Evolutionary conservation across 352 stramenopile genomes (phyloP).

Genomic region (Phytophthora gonapodyides): DNA sequence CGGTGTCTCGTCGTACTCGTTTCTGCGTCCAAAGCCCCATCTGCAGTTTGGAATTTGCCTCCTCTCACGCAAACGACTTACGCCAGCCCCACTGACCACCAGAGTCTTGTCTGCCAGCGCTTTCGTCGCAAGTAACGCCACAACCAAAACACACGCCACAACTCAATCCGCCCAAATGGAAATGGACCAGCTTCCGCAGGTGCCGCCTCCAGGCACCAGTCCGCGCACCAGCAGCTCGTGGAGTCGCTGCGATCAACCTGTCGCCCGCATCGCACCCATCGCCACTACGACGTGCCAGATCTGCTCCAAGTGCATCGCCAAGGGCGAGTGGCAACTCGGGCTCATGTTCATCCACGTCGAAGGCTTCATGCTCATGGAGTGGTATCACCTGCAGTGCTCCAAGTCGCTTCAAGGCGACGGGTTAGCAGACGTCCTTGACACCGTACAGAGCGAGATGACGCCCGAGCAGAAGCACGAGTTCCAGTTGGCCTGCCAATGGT

Average conservation of each 20-base stretch:
- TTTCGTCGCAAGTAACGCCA: constrained; percentile 8
- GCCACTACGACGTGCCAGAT: constrained; percentile 81
- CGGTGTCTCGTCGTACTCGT: constrained; percentile 16
- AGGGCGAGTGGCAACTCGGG: constrained; percentile 74
- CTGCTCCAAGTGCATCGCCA: constrained; percentile 58
- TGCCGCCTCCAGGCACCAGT: constrained; percentile 32
- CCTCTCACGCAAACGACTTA: constrained; percentile 15
- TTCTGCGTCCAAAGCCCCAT: constrained; percentile 18
- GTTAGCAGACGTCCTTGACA: constrained; percentile 57
- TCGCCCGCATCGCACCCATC: constrained; percentile 74
- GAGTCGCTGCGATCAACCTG: constrained; percentile 82
- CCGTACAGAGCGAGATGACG: constrained; percentile 70
- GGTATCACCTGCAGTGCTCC: constrained; percentile 76
- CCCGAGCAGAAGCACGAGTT: constrained; percentile 58
- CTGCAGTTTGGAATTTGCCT: constrained; percentile 30
- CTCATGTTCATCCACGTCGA: constrained; percentile 89
- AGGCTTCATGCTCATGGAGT: constrained; percentile 89
- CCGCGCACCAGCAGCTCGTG: constrained; percentile 62
- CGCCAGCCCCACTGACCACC: constrained; percentile 6
- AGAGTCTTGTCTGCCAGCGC: constrained; percentile 5
- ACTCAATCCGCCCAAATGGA: constrained; percentile 31
- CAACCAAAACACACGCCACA: not conserved
- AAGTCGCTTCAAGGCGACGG: constrained; percentile 51
- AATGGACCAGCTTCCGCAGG: constrained; percentile 47
- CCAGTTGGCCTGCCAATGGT: constrained; percentile 37